Base-by-base conservation (phyloP, 129 eudicot genomes). In the Dittrichia graveolens region DNA sequence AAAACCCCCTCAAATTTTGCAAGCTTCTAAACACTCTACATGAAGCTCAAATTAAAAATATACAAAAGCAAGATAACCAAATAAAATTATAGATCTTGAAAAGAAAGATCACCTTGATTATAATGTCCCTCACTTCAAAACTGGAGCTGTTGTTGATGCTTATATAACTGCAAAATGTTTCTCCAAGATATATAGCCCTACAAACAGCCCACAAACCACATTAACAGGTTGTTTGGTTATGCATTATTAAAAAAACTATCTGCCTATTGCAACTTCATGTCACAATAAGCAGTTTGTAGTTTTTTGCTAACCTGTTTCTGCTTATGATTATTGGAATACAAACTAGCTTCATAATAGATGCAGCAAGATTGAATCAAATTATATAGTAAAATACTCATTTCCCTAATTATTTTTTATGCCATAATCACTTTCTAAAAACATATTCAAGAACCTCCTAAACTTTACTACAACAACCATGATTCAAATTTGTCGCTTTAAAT, bases 131-230 rank as follows among this genome's bases (percentile, higher is more conserved):
- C 35, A 83, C 98, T 80, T 94, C 98, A 67, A 86, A 94, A 67
- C 60, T 83, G 34, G 97, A 94, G 67, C 98, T 94, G 80, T 94
- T 94, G 83, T 94, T 94, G 75, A 94, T 88, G 74, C 98, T 94
- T 61, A 94, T 82, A 69, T 94, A 94, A 62, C 98, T 90, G 84
- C 97, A 90, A 73, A 94, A 94, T 18, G 98, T 94, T 86, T 94
- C 97, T 65, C 98, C 98, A 69, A 94, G 79, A 83, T 94, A 94
- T 75, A 94, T 94, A 40, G 98, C 98, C 81, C 96, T 92, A 56
- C 79, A 84, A 68, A 75, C 59, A 56, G 13, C 49, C 47, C 31
- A 58, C 7, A 45, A 35, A 40, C 52, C 44, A 8, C 44, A 18
- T n/a, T 39, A 39, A 9, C 5, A 31, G 40, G 16, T 8, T 7